A percentile compares a stretch with the other conserved stretches of the same genome.
Evolutionary conservation across 139 green algal genomes (phyloP).

Genomic region (Tetraselmis striata): DNA sequence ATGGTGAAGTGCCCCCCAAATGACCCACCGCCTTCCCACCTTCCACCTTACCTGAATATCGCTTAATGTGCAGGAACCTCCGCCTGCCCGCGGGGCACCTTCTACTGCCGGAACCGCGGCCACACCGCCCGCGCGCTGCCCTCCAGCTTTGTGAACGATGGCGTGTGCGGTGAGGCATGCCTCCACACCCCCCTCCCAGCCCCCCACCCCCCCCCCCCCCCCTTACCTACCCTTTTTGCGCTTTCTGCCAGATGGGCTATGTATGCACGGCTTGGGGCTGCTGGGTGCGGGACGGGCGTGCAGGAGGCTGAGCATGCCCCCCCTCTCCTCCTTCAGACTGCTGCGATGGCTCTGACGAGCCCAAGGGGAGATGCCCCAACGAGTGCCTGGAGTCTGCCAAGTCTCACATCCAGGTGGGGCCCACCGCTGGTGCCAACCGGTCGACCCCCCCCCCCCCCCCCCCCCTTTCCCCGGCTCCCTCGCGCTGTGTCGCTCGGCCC

Average conservation of each 20-base stretch:
- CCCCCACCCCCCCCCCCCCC: no score
- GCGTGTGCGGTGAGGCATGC: conserved; percentile 83
- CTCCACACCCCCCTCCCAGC: no score
- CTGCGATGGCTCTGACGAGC: conserved; percentile 86
- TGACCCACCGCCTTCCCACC: no score
- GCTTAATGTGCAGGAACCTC: conserved; percentile 60
- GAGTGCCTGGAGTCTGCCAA: conserved; percentile 48
- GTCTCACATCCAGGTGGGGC: neutral
- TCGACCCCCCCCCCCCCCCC: no score
- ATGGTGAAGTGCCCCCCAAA: no score
- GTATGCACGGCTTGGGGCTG: neutral
- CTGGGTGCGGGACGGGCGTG: no score
- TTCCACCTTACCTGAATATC: neutral
- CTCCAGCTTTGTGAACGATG: conserved; percentile 85
- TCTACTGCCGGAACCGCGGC: conserved; percentile 83
- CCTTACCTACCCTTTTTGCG: neutral
- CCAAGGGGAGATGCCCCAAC: conserved; percentile 61
- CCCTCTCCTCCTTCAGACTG: conserved; percentile 85
- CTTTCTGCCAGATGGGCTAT: neutral
- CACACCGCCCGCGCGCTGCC: conserved; percentile 55
- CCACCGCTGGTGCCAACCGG: no score
- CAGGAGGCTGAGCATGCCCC: no score
- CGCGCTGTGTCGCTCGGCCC: no score
- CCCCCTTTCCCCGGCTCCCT: no score
- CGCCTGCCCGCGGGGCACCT: conserved; percentile 70